Percentiles rank a stretch among this genome's conserved stretches.
Evolutionary conservation across 2,329 filamentous ascomycete species (phyloP).

Genomic region (Setomelanomma holmii): DNA sequence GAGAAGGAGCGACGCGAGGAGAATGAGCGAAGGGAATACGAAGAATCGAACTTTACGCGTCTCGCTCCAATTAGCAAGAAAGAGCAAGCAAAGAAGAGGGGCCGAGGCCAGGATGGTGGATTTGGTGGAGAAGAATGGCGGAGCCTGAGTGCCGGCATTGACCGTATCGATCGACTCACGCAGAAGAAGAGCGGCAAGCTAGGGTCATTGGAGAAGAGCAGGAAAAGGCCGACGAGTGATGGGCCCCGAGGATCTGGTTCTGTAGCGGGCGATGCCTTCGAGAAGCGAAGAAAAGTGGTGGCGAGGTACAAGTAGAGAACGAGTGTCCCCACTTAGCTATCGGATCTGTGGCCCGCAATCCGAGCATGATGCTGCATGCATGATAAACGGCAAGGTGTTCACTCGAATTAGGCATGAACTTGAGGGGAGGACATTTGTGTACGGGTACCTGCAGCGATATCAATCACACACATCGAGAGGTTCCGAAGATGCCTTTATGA

Average conservation of each 20-base stretch:
- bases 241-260: conserved; percentile 70
- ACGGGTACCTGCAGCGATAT: conserved; percentile 7
- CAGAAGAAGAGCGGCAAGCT: conserved; percentile 64
- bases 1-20: conserved; percentile 78
- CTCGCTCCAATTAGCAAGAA: conserved; percentile 89
- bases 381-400: not conserved
- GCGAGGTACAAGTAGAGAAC: conserved; percentile 28
- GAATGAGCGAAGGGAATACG: conserved; percentile 81
- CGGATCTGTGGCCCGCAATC: no score
- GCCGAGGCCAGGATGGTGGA: conserved; percentile 53
- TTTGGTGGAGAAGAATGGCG: conserved; percentile 96
- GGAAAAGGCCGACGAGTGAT: conserved; percentile 80
- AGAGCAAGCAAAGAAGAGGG: conserved; percentile 71
- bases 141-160: conserved; percentile 81
- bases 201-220: conserved; percentile 78
- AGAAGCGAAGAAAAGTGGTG: conserved; percentile 51
- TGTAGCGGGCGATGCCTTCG: conserved; percentile 76
- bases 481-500: no score
- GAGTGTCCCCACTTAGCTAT: not conserved
- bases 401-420: not conserved
- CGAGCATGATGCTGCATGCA: not conserved
- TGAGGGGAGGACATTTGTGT: not conserved
- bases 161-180: conserved; percentile 85
- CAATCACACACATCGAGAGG: no score
- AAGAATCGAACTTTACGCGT: conserved; percentile 90